Evolutionary conservation across 1,284 basidiomycete genomes (phyloP), one percentile per base, ranked within the genome.

Genomic region (Leccinum insigne): DNA sequence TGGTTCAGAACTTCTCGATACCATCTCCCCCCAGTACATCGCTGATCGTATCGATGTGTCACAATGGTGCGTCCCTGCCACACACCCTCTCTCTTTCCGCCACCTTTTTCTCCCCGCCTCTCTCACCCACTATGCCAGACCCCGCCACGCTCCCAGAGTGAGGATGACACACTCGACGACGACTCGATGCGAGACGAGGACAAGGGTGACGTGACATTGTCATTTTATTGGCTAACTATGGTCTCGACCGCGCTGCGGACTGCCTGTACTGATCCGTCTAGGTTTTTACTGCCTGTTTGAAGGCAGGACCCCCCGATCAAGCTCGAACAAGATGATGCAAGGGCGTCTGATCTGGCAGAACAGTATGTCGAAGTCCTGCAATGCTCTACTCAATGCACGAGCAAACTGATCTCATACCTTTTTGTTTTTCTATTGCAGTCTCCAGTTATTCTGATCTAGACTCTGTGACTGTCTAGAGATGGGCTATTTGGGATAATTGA

Each of bases 1-100:
- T 57, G 97, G 95, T 18, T 95, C 93, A 69, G 98, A 99, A 79
- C 87, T 99, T 56, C 88, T 99, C 65, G 97, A 96, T 79, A 96
- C 94, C 61, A 96, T 96, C 71, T 95, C 93, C 0, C 95, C 94
- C 1, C 92, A 93, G 74, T 94, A 87, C 81, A 87, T 93, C 59
- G 83, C 89, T 58, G 92, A 91, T 73, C 82, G 86, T 87, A 70
- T 58, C 32, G 32, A 35, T 35, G 32, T 35, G 32, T 35, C 32
- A 35, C 32, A 35, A 35, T 10, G 32, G 32, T 35, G 32, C 32
- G 32, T 35, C 32, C 32, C 32, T 35, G 32, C 32, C 32, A 35
- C 32, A 35, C 32, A 35, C 32, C 38, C 38, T 7, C 38, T 40
- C 38, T 40, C 38, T 40, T 40, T 40, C 38, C 38, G 38, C 10